Evolutionary conservation across 345 rosid species (phyloP), one percentile per base, ranked within the genome.

Genomic region (Acer yangbiense): DNA sequence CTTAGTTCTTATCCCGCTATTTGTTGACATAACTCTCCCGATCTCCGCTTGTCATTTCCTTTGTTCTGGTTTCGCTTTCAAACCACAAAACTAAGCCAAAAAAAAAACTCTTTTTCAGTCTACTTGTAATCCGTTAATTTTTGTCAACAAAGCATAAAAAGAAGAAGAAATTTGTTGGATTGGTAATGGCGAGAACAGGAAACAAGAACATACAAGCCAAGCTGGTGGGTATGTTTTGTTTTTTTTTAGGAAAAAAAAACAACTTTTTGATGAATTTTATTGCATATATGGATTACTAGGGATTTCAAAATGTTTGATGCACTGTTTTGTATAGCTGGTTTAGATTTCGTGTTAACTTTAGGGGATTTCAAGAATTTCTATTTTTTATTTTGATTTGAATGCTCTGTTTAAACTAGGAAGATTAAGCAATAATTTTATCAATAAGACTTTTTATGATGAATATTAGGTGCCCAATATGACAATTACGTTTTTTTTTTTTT

Each of bases 161-260:
- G 18, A 29, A 23, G 8, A 10, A 25, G 27, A 74, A 64, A 32
- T 66, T 7, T 68, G 69, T 32, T 75, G 76, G 69, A 13, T 74
- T 65, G 63, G 52, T 72, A 20, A 86, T 88, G 94, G 88, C 88
- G 2, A 84, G 90, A 70, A 81, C 88, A 0, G 80, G 90, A 79
- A 88, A 81, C 88, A 92, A 85, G 83, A 92, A 89, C 86, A 86
- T 88, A 74, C 97, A 92, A 85, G 94, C 94, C 86, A 92, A 92
- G 87, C 94, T 92, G 97, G 97, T 92, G 85, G 93, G 92, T 89
- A 92, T 81, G 89, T 86, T 81, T 73, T 44, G 2, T 25, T 68
- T 50, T 29, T 29, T 29, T 29, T 29, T 1, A 0, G 1, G 27
- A 1, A 3, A 52, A 18, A 65, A 65, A 65, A 32, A 1, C 39